Conservation (phyloP, 164 flowering plant species). For the Saururus chinensis region DNA sequence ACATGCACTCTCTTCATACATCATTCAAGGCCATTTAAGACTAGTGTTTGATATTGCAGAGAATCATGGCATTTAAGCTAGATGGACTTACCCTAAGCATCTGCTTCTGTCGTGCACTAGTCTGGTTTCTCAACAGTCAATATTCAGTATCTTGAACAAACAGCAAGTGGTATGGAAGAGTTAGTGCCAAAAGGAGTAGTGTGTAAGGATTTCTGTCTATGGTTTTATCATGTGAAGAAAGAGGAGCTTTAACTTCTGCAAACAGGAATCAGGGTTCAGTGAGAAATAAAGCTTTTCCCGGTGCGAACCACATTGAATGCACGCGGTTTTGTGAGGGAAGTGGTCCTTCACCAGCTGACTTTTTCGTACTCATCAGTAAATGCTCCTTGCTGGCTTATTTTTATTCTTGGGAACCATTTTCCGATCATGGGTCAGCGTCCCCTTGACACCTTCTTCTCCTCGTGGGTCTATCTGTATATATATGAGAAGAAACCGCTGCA, state of each 20-base stretch:
- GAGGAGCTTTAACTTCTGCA: background rate
- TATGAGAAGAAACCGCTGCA: constrained; percentile 1
- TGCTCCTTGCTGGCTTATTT: constrained; percentile 21
- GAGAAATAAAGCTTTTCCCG: background rate
- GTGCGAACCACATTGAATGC: constrained; percentile 30
- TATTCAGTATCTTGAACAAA: too few species aligned
- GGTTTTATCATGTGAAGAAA: background rate
- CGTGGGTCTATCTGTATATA: constrained; percentile 8
- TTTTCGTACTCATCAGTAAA: constrained; percentile 22
- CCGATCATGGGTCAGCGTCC: constrained; percentile 15
- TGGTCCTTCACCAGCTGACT: constrained; percentile 22
- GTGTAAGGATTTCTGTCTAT: too few species aligned
- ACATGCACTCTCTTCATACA: background rate
- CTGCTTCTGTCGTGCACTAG: too few species aligned
- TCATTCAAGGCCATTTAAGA: too few species aligned
- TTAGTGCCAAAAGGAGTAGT: too few species aligned
- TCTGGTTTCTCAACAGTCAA: too few species aligned
- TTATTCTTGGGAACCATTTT: constrained; percentile 14
- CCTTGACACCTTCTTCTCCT: background rate
- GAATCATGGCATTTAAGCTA: too few species aligned
- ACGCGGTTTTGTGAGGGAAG: constrained; percentile 40
- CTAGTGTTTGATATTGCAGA: too few species aligned
- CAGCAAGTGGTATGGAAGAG: too few species aligned
- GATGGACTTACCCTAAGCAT: too few species aligned
- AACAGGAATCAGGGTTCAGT: background rate